Base-by-base conservation (phyloP, 2,329 filamentous ascomycete genomes). In the Hypoxylon sp. region DNA sequence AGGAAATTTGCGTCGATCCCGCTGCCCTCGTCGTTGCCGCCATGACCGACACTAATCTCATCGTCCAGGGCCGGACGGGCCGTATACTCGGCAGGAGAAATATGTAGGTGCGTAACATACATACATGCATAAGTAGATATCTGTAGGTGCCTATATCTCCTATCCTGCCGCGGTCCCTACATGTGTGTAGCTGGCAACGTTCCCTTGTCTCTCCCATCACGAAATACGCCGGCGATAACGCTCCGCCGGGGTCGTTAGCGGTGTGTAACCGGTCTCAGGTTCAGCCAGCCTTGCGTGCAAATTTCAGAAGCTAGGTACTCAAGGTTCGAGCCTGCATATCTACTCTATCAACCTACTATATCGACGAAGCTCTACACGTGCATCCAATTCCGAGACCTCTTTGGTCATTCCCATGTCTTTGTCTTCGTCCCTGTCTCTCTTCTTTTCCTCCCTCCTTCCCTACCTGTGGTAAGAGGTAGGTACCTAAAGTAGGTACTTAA, bases 241-340 rank as follows among this genome's bases (percentile, higher is more conserved):
- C 49, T 45, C 33, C 20, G 48, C 32, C 32, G 38, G 38, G 61
- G 38, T 62, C 58, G 63, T 68, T 59, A 65, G 65, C 61, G 65
- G 65, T 68, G 65, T 65, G 57, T 54, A 44, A 20, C 22, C 30
- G 16, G 42, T 48, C 32, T 57, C 46, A 42, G 46, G 28, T 50
- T n/a, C 49, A 57, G 46, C 48, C 54, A 49, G 11, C 52, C 52
- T 52, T 38, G 30, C 22, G 33, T 52, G n/a, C n/a, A n/a, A n/a
- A n/a, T n/a, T n/a, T n/a, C n/a, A n/a, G n/a, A n/a, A n/a, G n/a
- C n/a, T n/a, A n/a, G n/a, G n/a, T n/a, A n/a, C n/a, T n/a, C n/a
- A n/a, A n/a, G n/a, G n/a, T n/a, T n/a, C n/a, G n/a, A n/a, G n/a
- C n/a, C n/a, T n/a, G n/a, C n/a, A 26, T 11, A 6, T 6, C 36